phyloP scores from a whole-genome alignment of 2,329 filamentous ascomycete genomes.

The Fusarium floridanum region DNA sequence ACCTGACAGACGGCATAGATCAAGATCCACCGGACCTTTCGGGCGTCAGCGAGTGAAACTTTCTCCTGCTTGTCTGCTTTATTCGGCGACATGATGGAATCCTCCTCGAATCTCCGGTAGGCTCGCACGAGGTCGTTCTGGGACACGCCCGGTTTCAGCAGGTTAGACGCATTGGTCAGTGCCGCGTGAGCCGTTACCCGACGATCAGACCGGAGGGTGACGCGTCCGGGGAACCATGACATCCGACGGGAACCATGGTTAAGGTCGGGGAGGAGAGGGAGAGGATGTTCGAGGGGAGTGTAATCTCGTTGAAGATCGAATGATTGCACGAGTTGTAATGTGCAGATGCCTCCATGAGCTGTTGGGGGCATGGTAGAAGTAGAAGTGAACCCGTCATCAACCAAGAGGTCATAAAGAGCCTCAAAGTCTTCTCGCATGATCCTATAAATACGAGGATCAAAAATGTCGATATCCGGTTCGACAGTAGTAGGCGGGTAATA shows the following conservation, averaged over 20 bases:
- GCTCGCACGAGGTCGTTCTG: constrained; percentile 73
- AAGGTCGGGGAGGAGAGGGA: constrained; percentile 74
- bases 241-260: constrained; percentile 50
- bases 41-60: constrained; percentile 70
- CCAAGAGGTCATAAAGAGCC: constrained; percentile 77
- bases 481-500: constrained; percentile 75
- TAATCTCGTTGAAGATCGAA: constrained; percentile 75
- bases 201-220: constrained; percentile 61
- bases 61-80: constrained; percentile 70
- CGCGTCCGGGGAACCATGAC: constrained; percentile 57
- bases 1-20: constrained; percentile 81
- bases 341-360: constrained; percentile 76
- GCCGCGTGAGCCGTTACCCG: constrained; percentile 66
- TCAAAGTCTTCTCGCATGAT: constrained; percentile 78
- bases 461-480: constrained; percentile 55
- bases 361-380: constrained; percentile 64
- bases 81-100: constrained; percentile 61
- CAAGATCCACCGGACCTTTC: constrained; percentile 83
- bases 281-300: constrained; percentile 70
- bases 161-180: constrained; percentile 64
- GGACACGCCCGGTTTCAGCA: constrained; percentile 52
- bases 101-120: constrained; percentile 78
- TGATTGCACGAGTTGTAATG: constrained; percentile 74
- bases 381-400: constrained; percentile 69
- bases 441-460: constrained; percentile 69